These are phyloP conservation scores for Moniliella sp. DNA, from an alignment of 1,284 basidiomycete species.

Conservation along the genomic window DNA sequence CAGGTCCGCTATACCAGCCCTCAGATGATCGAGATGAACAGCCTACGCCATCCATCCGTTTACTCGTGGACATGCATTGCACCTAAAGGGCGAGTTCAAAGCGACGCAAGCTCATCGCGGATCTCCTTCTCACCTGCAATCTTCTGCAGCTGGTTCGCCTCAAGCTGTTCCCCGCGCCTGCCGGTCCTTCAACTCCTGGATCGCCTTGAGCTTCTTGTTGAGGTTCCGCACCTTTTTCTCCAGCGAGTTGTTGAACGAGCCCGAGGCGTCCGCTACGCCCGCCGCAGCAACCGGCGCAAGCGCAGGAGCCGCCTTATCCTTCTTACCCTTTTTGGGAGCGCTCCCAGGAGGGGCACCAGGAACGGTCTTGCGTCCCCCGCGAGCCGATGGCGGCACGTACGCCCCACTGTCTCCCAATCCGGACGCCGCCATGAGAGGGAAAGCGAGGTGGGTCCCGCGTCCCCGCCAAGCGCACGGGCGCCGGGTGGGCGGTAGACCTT, in stretches of 20 bases:
- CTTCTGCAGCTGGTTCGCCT: constrained; percentile 82
- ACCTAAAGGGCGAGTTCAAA: constrained; percentile 26
- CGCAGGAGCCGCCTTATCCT: constrained; percentile 1
- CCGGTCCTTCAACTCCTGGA: constrained; percentile 81
- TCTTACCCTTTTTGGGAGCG: not conserved
- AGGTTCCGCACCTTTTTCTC: constrained; percentile 48
- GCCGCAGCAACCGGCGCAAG: constrained; percentile 2
- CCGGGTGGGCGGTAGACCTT: constrained; percentile 36
- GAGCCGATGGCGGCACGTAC: constrained; percentile 6
- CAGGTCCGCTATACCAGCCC: too few species aligned
- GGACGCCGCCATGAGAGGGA: too few species aligned
- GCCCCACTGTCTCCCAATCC: constrained; percentile 39
- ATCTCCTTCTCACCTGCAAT: constrained; percentile 70
- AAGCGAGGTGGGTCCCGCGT: too few species aligned
- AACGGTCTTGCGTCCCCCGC: not conserved
- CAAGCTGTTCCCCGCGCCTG: constrained; percentile 64
- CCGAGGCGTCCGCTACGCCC: constrained; percentile 17
- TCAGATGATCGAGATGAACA: too few species aligned
- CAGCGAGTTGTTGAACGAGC: constrained; percentile 9
- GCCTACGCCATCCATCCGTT: too few species aligned
- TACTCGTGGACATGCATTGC: too few species aligned
- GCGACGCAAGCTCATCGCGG: constrained; percentile 48
- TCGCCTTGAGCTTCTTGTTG: constrained; percentile 81
- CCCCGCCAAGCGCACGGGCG: constrained; percentile 65
- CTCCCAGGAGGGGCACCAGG: not conserved